Evolutionary conservation across 2,329 filamentous ascomycete genomes (phyloP), one percentile per base, ranked within the genome.

Genomic region (Trichoderma atroviride): DNA sequence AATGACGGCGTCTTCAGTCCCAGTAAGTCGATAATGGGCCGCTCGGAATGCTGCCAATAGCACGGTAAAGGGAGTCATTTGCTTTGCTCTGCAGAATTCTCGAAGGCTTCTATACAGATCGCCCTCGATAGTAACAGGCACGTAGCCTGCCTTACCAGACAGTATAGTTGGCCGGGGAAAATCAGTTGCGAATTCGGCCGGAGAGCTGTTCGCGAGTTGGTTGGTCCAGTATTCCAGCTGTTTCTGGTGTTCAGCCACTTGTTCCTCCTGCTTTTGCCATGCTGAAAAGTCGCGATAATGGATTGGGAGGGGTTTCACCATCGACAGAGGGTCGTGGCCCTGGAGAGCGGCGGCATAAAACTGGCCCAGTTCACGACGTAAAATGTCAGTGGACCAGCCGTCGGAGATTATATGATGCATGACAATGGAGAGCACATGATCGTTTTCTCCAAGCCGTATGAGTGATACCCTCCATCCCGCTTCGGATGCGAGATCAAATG

Each of bases 11-110:
- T 78, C 76, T 6, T 70, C 69, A 5, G 24, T 50, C 0, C 73
- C 74, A 0, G 75, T 78, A 1, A 77, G 71, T 22, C 75, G 75
- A 53, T 72, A 77, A 31, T 77, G 76, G 0, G 76, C 69, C 0
- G 72, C 72, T 0, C 75, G 72, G 33, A 78, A 77, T 0, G 74
- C 75, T 2, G 76, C 68, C 0, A 77, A 59, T 0, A 78, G 72
- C 0, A 74, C 73, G 1, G 67, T 37, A 14, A 72, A 75, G 0
- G 70, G 62, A 0, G 74, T 75, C 0, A 68, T 61, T 0, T 71
- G 57, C 1, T 70, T 31, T 0, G 40, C 14, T 4, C 64, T 66
- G 22, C 71, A 71, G 35, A 75, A 75, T 0, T 22, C 27, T 0
- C 69, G 47, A 1, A 75, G 40, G 1, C 62, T 27, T 1, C 70